These are phyloP conservation scores for Rehmannia glutinosa DNA, from an alignment of 257 asterid genomes.

Conservation along the genomic window DNA sequence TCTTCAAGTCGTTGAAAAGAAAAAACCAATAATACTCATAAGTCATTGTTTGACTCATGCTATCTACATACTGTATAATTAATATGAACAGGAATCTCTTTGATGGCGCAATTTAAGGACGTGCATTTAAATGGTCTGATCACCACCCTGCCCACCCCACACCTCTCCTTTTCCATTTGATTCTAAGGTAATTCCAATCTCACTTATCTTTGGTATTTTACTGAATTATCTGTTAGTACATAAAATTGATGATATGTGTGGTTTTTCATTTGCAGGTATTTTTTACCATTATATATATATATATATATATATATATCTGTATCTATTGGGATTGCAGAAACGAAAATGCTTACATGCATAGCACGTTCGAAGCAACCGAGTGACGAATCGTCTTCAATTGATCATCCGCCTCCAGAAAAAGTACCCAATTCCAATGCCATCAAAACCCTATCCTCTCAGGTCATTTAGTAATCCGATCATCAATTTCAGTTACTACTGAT, in stretches of 20 bases:
- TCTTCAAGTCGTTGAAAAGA: neutral
- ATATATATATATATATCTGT: too few relatives aligned
- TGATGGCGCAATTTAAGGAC: constrained; percentile 51
- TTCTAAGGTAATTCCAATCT: too few relatives aligned
- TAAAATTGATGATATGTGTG: too few relatives aligned
- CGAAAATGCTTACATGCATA: constrained; percentile 90
- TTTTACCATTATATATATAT: too few relatives aligned
- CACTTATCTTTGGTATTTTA: too few relatives aligned
- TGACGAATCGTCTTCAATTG: constrained; percentile 41
- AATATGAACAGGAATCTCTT: constrained; percentile 21
- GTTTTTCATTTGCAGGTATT: too few relatives aligned
- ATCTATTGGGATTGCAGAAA: neutral
- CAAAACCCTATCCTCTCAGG: constrained; percentile 78
- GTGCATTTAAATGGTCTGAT: constrained; percentile 29
- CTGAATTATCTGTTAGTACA: too few relatives aligned
- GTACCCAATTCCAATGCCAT: constrained; percentile 32
- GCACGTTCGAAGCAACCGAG: constrained; percentile 71
- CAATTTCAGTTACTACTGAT: too few relatives aligned
- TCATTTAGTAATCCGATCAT: constrained; percentile 6
- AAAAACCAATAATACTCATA: neutral
- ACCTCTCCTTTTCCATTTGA: neutral
- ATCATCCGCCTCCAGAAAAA: constrained; percentile 34
- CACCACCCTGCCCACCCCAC: constrained; percentile 26
- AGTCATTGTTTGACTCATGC: constrained; percentile 8
- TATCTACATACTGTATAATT: constrained; percentile 2